Evolutionary conservation across 257 asterid species (phyloP).

Genomic region (Apocynum venetum): DNA sequence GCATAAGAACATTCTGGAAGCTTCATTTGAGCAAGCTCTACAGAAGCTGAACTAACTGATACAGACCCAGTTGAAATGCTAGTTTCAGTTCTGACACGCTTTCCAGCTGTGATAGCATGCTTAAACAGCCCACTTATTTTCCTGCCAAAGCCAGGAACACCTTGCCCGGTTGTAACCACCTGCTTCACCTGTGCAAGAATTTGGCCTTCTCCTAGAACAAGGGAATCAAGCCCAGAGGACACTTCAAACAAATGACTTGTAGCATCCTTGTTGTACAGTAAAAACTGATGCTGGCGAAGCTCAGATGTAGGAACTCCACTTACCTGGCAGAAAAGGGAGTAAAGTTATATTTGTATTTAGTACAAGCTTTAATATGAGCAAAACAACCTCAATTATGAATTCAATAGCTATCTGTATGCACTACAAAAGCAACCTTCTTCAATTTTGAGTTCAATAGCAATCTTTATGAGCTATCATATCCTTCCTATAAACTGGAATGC

Average conservation of each 20-base stretch:
- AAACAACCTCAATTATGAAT: neutral
- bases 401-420: neutral
- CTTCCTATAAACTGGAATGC: neutral
- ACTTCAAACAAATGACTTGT: slow-evolving; percentile 79
- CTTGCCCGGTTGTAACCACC: slow-evolving; percentile 74
- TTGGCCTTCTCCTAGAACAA: slow-evolving; percentile 94
- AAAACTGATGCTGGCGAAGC: slow-evolving; percentile 55
- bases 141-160: slow-evolving; percentile 76
- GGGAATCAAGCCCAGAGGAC: slow-evolving; percentile 88
- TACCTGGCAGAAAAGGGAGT: slow-evolving; percentile 37
- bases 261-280: slow-evolving; percentile 69
- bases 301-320: slow-evolving; percentile 78
- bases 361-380: neutral
- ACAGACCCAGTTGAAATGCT: slow-evolving; percentile 80
- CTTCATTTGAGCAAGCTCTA: slow-evolving; percentile 81
- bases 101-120: slow-evolving; percentile 81
- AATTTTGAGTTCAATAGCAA: neutral
- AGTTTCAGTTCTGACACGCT: slow-evolving; percentile 87
- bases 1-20: slow-evolving; percentile 57
- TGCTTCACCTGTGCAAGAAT: slow-evolving; percentile 93
- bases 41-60: slow-evolving; percentile 96
- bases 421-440: too few species aligned
- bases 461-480: neutral
- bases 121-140: slow-evolving; percentile 74
- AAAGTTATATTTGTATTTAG: neutral